These are phyloP conservation scores for Leccinum subrobustum DNA, from an alignment of 1,284 basidiomycete genomes.

Conservation along the genomic window DNA sequence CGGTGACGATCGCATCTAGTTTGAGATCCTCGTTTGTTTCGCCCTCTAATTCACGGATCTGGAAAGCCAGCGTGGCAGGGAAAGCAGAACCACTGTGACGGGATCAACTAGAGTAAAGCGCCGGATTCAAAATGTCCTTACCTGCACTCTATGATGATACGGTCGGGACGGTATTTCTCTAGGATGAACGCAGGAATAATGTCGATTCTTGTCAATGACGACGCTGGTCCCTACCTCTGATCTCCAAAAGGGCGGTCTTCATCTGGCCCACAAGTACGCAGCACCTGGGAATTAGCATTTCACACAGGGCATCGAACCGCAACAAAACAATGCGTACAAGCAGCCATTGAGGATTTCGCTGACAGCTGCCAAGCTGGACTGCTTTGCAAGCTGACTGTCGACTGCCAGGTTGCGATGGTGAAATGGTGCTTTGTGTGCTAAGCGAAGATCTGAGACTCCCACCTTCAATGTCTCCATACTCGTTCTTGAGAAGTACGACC, in stretches of 20 bases:
- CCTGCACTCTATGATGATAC: slow-evolving; percentile 94
- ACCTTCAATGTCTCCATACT: slow-evolving; percentile 84
- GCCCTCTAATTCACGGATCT: slow-evolving; percentile 83
- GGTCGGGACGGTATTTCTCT: slow-evolving; percentile 82
- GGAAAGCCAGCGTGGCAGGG: slow-evolving; percentile 88
- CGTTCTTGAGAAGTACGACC: slow-evolving; percentile 86
- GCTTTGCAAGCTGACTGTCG: slow-evolving; percentile 82
- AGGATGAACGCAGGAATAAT: not conserved
- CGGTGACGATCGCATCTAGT: slow-evolving; percentile 86
- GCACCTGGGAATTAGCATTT: slow-evolving; percentile 51
- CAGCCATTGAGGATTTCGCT: slow-evolving; percentile 92
- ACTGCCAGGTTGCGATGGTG: slow-evolving; percentile 43
- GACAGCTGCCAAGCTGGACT: slow-evolving; percentile 80
- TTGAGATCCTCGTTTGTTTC: slow-evolving; percentile 74
- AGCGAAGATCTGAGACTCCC: slow-evolving; percentile 1
- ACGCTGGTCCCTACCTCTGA: slow-evolving; percentile 55
- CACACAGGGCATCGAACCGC: not conserved
- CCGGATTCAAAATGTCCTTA: slow-evolving; percentile 38
- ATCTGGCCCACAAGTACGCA: slow-evolving; percentile 91
- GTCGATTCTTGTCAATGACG: not conserved
- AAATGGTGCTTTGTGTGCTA: not conserved
- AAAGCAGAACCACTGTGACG: slow-evolving; percentile 78
- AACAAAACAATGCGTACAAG: slow-evolving; percentile 52
- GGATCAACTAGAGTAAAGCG: slow-evolving; percentile 4
- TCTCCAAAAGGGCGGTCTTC: slow-evolving; percentile 84